Evolutionary conservation across 805 yeast species (phyloP).

Genomic region (Debaryomyces castellii): DNA sequence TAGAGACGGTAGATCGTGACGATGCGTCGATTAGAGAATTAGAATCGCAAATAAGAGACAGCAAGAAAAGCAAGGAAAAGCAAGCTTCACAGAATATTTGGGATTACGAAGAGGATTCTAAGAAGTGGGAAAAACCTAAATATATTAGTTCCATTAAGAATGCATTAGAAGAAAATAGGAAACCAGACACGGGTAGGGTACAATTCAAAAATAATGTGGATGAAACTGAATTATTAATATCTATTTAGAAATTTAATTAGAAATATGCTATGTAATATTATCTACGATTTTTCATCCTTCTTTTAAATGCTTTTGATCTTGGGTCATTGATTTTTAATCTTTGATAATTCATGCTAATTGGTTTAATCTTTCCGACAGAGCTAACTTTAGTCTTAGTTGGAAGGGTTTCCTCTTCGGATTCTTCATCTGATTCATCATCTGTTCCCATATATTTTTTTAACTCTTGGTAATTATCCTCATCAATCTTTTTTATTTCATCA

Average conservation of each 20-base stretch:
- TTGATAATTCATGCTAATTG: constrained; percentile 50
- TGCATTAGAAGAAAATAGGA: neutral
- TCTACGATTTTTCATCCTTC: constrained; percentile 10
- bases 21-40: constrained; percentile 35
- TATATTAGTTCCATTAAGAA: neutral
- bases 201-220: constrained; percentile 23
- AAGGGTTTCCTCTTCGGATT: constrained; percentile 7
- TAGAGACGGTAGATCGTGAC: constrained; percentile 22
- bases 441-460: constrained; percentile 19
- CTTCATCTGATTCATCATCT: constrained; percentile 13
- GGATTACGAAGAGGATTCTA: constrained; percentile 58
- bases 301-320: constrained; percentile 38
- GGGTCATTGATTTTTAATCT: constrained; percentile 52
- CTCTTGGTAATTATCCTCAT: constrained; percentile 22
- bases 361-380: constrained; percentile 22
- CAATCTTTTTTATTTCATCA: constrained; percentile 34
- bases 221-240: constrained; percentile 23
- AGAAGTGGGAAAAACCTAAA: constrained; percentile 55
- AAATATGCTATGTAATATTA: neutral
- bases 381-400: constrained; percentile 2
- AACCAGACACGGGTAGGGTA: constrained; percentile 16
- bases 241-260: constrained; percentile 9
- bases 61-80: constrained; percentile 26
- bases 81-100: constrained; percentile 44
- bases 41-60: constrained; percentile 28